Evolutionary conservation across 2,329 filamentous ascomycete genomes (phyloP).

Genomic region (Hymenoscyphus linearis): DNA sequence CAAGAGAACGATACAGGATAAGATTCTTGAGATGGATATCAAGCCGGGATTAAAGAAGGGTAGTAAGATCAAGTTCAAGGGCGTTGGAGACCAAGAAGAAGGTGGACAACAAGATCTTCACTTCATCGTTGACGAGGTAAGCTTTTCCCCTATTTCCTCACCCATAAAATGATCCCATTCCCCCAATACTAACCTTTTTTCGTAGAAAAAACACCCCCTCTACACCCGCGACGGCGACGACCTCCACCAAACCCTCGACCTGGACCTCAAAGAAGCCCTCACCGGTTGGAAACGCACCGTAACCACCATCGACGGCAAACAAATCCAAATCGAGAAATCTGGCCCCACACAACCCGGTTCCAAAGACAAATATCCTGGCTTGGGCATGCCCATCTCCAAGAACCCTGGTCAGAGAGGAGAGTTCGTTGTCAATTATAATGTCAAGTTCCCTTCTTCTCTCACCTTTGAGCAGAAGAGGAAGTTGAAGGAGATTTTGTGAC

Average conservation of each 20-base stretch:
- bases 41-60: slow-evolving; percentile 94
- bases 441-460: slow-evolving; percentile 81
- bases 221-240: slow-evolving; percentile 88
- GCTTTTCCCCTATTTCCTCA: too few species aligned
- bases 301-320: slow-evolving; percentile 86
- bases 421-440: slow-evolving; percentile 83
- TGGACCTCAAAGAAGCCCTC: slow-evolving; percentile 87
- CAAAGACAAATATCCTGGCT: slow-evolving; percentile 72
- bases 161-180: too few species aligned
- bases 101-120: slow-evolving; percentile 93
- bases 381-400: slow-evolving; percentile 96
- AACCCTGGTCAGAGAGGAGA: slow-evolving; percentile 80
- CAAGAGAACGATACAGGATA: slow-evolving; percentile 81
- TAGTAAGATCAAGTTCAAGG: slow-evolving; percentile 96
- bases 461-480: slow-evolving; percentile 73
- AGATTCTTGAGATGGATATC: slow-evolving; percentile 89
- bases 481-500: slow-evolving; percentile 69
- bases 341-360: slow-evolving; percentile 84
- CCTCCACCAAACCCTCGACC: slow-evolving; percentile 69
- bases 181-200: slow-evolving; percentile 34
- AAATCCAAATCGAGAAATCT: slow-evolving; percentile 70
- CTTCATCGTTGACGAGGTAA: slow-evolving; percentile 90
- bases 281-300: slow-evolving; percentile 93
- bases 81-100: slow-evolving; percentile 96
- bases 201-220: slow-evolving; percentile 81